Evolutionary conservation across 805 yeast genomes (phyloP), one percentile per base, ranked within the genome.

Genomic region (Saitoella complicata): DNA sequence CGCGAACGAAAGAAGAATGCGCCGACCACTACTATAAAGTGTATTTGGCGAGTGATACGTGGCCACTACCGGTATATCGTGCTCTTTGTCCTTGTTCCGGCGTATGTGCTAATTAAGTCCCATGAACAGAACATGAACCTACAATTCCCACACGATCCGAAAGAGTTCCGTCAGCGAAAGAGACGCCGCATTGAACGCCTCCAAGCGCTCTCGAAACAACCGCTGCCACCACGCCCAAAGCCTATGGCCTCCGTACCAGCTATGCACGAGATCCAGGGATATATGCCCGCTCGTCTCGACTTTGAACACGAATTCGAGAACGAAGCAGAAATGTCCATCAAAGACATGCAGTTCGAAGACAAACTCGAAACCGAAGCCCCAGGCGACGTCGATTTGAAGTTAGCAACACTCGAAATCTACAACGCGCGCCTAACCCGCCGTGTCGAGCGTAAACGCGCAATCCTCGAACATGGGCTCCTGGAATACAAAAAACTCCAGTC

Each of bases 201-300:
- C 49, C 45, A 52, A 5, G 53, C 64, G 12, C 56, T 58, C 31
- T 77, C 76, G 50, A 64, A 77, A 48, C 86, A 93, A 5, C 62
- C 83, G 50, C 93, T 93, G 8, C 72, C 76, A 6, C 91, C 93
- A 32, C 87, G 86, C 43, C 75, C 78, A 49, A 91, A 88, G 58
- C 85, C 93, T 5, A 76, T 82, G 40, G 87, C 95, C 0, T 85
- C 96, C 5, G 88, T 82, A 5, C 99, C 99, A 0, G 71, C 91
- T 46, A 87, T 97, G 64, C 96, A 93, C 57, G 97, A 93, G 56
- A 76, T 91, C 49, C 97, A 91, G 60, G 96, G 95, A 2, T 91
- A 78, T 59, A 91, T 91, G 99, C 99, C 99, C 37, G 99, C 97
- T 38, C 75, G 99, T 56, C 67, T 91, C 49, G 99, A 91, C 61